Evolutionary conservation across 1,139 yeast species (phyloP), one percentile per base, ranked within the genome.

Genomic region (Hyphopichia khmerensis): DNA sequence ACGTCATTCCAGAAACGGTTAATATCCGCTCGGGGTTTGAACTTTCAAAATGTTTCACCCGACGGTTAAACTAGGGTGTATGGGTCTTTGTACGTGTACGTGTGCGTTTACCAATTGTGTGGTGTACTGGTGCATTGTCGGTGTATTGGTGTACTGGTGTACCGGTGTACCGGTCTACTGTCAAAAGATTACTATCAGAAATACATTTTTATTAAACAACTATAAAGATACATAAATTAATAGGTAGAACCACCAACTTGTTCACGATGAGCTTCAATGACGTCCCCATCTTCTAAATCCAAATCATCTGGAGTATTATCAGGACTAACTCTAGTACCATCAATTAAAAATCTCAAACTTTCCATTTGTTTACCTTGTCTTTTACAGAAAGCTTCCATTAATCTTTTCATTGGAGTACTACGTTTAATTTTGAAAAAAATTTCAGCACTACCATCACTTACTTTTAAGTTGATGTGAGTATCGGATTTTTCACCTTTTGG

Each of bases 351-450:
- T 64, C 98, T 81, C 62, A 95, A 75, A 37, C 93, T 82, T 56
- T 79, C 81, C 63, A 85, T 71, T 51, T 86, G 83, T 64, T 91
- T 93, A 40, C 99, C 98, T 62, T 93, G 96, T 73, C 99, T 87
- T 71, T 91, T 91, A 65, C 98, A 95, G 65, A 91, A 95, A 6
- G 98, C 96, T 60, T 93, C 98, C 91, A 95, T 93, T 55, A 95
- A 82, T 72, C 96, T 87, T 67, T 82, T 87, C 76, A 95, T 77
- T 37, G 95, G 96, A 5, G 99, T 95, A 43, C 91, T 79, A 66
- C 89, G 80, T 72, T 91, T 91, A 67, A 95, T 91, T 68, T 93
- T 91, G 82, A 95, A 95, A 67, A 86, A 91, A 51, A 95, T 93
- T 66, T 95, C 99, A 31, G 96, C 87, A 42, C 84, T 77, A 39